A percentile compares a stretch with the other conserved stretches of the same genome.
phyloP scores from a whole-genome alignment of 306 rosid species.

The Luffa acutangula region DNA sequence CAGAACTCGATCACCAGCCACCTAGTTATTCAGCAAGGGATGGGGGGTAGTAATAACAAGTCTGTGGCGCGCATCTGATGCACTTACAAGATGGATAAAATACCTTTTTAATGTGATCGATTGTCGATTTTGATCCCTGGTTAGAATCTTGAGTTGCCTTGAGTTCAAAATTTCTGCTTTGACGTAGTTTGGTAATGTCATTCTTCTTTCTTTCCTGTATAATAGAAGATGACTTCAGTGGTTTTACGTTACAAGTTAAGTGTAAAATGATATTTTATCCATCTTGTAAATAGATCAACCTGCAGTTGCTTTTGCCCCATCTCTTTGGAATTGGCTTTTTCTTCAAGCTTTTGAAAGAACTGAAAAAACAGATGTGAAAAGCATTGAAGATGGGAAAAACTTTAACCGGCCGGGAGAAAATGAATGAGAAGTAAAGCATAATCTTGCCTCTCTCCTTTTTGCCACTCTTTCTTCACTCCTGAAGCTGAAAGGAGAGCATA shows the following conservation, averaged over 20 bases:
- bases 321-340: constrained; percentile 40
- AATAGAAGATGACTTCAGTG: not conserved
- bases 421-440: constrained; percentile 2
- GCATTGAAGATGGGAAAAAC: not conserved
- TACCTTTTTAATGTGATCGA: constrained; percentile 42
- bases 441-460: constrained; percentile 77
- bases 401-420: not conserved
- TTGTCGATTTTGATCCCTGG: constrained; percentile 21
- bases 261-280: not conserved
- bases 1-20: constrained; percentile 4
- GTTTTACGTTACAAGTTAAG: not conserved
- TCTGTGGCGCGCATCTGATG: not conserved
- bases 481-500: constrained; percentile 51
- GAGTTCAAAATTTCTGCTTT: constrained; percentile 25
- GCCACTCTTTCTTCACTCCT: constrained; percentile 87
- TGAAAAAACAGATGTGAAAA: constrained; percentile 20
- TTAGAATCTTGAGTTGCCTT: constrained; percentile 30
- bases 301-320: constrained; percentile 36
- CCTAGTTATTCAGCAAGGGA: not conserved
- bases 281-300: constrained; percentile 20
- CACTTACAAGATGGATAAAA: not conserved
- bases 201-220: constrained; percentile 36
- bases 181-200: constrained; percentile 29
- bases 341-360: constrained; percentile 62
- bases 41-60: not conserved